Percentiles rank a stretch among this genome's conserved stretches.
Evolutionary conservation across 192 early-diverging fungal genomes (phyloP).

Genomic region (Coemansia sp.): DNA sequence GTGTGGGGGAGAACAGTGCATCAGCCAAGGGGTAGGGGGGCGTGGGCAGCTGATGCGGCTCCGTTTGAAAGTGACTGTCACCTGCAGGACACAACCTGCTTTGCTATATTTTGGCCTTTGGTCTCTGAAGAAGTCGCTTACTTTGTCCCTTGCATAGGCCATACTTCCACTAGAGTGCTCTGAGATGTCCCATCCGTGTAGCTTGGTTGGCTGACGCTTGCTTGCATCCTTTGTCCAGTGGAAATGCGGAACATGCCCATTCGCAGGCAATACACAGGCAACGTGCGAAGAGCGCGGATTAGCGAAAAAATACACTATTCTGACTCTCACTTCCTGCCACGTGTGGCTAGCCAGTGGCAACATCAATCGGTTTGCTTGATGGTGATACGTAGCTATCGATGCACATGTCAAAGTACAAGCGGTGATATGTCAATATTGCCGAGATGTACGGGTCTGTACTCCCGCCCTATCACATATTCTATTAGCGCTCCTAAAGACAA

Average conservation of each 20-base stretch:
- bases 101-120: no score
- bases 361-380: not conserved
- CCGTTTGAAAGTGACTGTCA: not conserved
- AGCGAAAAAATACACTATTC: not conserved
- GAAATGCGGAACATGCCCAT: not conserved
- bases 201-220: constrained; percentile 9
- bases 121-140: not conserved
- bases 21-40: not conserved
- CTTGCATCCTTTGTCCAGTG: not conserved
- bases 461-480: no score
- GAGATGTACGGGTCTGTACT: no score
- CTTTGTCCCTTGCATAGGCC: not conserved
- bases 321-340: no score
- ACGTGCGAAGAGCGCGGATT: not conserved
- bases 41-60: not conserved
- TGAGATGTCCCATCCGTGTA: not conserved
- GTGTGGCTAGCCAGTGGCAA: not conserved
- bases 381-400: not conserved
- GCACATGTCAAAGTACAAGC: not conserved
- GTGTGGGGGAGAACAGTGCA: not conserved
- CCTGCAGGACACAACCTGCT: not conserved
- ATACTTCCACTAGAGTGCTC: not conserved
- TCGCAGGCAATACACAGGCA: not conserved
- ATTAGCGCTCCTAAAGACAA: not conserved
- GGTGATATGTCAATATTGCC: not conserved